A percentile compares a stretch with the other conserved stretches of the same genome.
These are phyloP conservation scores for Piloderma croceum DNA, from an alignment of 768 basidiomycete genomes.

Conservation along the genomic window DNA sequence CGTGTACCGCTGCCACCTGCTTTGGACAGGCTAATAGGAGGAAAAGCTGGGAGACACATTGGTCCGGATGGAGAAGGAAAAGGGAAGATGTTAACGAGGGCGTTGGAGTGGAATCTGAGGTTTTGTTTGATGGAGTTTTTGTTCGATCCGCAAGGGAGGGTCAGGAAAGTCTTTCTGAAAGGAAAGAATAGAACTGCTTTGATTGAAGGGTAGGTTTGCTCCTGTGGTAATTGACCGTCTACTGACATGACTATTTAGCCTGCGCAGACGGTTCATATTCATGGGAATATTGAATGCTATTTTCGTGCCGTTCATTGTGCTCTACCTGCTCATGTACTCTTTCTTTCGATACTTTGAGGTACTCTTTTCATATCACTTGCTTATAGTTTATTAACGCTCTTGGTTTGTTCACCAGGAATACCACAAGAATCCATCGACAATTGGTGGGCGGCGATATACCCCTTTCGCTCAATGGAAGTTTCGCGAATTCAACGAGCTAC, in stretches of 20 bases:
- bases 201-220: slow-evolving; percentile 68
- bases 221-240: background rate
- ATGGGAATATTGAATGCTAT: slow-evolving; percentile 96
- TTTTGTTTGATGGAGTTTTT: slow-evolving; percentile 95
- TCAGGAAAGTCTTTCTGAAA: slow-evolving; percentile 87
- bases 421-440: slow-evolving; percentile 95
- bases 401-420: slow-evolving; percentile 65
- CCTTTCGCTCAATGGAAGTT: slow-evolving; percentile 98
- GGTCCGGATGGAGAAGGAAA: slow-evolving; percentile 53
- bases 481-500: slow-evolving; percentile 96
- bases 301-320: slow-evolving; percentile 94
- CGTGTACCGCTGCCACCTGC: slow-evolving; percentile 68
- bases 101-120: slow-evolving; percentile 94
- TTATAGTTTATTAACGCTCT: background rate
- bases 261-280: slow-evolving; percentile 85
- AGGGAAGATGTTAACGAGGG: slow-evolving; percentile 78
- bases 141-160: slow-evolving; percentile 85
- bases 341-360: slow-evolving; percentile 99
- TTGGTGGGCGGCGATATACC: slow-evolving; percentile 89
- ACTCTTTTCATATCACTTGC: slow-evolving; percentile 16
- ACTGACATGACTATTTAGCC: slow-evolving; percentile 35
- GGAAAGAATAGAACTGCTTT: slow-evolving; percentile 71
- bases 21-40: too few species aligned
- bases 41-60: slow-evolving; percentile 44
- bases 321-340: slow-evolving; percentile 95